Conservation (phyloP, 2,329 filamentous ascomycete species). For the Colletotrichum viniferum region DNA sequence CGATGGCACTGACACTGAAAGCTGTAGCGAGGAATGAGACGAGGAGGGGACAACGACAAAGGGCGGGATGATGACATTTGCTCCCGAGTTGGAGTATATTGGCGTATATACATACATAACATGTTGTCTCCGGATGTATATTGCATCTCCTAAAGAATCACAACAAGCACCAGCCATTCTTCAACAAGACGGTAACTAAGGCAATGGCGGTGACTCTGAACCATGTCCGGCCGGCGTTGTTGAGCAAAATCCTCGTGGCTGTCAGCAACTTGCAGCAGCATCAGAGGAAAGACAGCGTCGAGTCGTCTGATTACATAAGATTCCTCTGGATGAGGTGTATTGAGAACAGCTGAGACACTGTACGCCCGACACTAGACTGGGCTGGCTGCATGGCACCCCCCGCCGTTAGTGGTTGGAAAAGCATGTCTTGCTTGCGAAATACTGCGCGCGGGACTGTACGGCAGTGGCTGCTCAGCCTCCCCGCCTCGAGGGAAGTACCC, state of each 20-base stretch:
- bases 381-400: not conserved
- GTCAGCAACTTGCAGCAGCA: not conserved
- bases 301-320: not conserved
- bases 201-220: not conserved
- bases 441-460: not conserved
- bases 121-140: not conserved
- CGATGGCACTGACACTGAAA: not conserved
- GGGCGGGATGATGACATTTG: not conserved
- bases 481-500: not conserved
- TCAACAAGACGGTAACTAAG: not conserved
- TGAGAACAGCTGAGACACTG: not conserved
- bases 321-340: not conserved
- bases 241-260: not conserved
- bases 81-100: not conserved
- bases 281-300: not conserved
- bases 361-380: slow-evolving; percentile 8
- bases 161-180: not conserved
- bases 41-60: not conserved
- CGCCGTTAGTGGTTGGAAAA: not conserved
- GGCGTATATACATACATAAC: not conserved
- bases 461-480: slow-evolving; percentile 2
- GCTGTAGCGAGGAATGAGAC: not conserved
- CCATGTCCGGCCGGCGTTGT: not conserved
- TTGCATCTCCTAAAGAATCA: not conserved
- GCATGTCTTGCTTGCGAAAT: not conserved